phyloP scores from a whole-genome alignment of 257 asterid species.

The Solanum bulbocastanum region DNA sequence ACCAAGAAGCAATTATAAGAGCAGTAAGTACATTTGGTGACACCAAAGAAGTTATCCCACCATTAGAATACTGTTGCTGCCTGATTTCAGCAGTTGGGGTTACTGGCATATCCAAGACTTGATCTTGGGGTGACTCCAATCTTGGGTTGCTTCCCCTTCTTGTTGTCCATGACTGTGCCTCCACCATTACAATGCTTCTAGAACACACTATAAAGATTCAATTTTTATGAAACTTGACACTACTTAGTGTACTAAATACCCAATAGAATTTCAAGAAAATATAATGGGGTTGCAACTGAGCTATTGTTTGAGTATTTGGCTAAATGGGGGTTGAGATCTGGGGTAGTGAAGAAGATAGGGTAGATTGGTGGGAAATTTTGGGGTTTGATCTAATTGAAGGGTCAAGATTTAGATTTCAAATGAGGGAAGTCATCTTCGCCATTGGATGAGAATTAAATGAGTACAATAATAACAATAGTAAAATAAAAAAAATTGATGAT shows the following conservation, averaged over 20 bases:
- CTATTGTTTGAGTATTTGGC: not conserved
- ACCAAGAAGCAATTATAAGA: constrained; percentile 76
- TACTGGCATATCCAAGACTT: constrained; percentile 69
- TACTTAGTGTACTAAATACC: not conserved
- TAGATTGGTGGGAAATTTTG: not conserved
- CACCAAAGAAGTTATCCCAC: constrained; percentile 9
- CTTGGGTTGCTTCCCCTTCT: constrained; percentile 96
- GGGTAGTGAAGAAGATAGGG: not conserved
- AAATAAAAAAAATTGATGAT: not conserved
- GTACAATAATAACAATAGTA: not conserved
- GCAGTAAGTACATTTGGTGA: constrained; percentile 60
- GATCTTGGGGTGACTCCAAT: constrained; percentile 48
- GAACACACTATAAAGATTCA: not conserved
- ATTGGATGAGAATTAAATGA: constrained; percentile 17
- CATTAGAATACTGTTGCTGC: constrained; percentile 29
- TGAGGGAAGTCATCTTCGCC: not conserved
- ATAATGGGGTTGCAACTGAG: not conserved
- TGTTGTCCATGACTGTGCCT: constrained; percentile 90
- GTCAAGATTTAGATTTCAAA: constrained; percentile 52
- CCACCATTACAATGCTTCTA: constrained; percentile 52
- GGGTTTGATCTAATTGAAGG: constrained; percentile 38
- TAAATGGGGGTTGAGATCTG: not conserved
- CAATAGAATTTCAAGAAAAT: not conserved
- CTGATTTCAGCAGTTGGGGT: constrained; percentile 92
- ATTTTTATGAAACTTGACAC: not conserved